Conservation (phyloP, 352 stramenopile species). For the Aphanomyces euteiches region DNA sequence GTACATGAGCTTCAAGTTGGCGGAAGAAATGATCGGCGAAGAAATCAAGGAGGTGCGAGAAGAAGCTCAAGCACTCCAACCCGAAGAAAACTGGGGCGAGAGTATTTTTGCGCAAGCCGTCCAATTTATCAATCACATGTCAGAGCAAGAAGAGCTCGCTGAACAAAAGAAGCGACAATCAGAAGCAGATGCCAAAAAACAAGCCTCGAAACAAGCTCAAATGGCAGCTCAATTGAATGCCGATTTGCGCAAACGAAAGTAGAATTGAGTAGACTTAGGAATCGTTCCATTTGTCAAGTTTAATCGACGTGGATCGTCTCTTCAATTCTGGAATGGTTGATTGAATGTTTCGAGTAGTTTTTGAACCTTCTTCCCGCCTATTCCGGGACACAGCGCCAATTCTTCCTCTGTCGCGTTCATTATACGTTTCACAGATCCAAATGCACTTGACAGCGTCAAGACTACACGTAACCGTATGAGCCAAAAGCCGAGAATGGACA, state of each 20-base stretch:
- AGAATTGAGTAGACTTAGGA: slow-evolving; percentile 25
- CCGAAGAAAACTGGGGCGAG: slow-evolving; percentile 78
- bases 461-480: slow-evolving; percentile 32
- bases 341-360: slow-evolving; percentile 92
- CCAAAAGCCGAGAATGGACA: neutral
- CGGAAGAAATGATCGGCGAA: slow-evolving; percentile 82
- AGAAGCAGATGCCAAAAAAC: slow-evolving; percentile 44
- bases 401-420: slow-evolving; percentile 91
- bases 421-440: slow-evolving; percentile 82
- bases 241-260: slow-evolving; percentile 71
- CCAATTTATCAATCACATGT: slow-evolving; percentile 86
- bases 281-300: too few species aligned
- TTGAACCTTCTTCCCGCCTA: slow-evolving; percentile 94
- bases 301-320: too few species aligned
- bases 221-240: slow-evolving; percentile 61
- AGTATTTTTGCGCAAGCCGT: slow-evolving; percentile 85
- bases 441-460: slow-evolving; percentile 88
- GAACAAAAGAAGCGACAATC: slow-evolving; percentile 71
- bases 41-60: slow-evolving; percentile 82
- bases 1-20: slow-evolving; percentile 84
- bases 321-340: slow-evolving; percentile 68
- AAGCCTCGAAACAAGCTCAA: slow-evolving; percentile 20
- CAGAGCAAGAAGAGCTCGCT: slow-evolving; percentile 44
- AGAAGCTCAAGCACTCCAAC: slow-evolving; percentile 78
- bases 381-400: slow-evolving; percentile 89